phyloP scores from a whole-genome alignment of 2,329 filamentous ascomycete genomes.

The Emergomyces orientalis region DNA sequence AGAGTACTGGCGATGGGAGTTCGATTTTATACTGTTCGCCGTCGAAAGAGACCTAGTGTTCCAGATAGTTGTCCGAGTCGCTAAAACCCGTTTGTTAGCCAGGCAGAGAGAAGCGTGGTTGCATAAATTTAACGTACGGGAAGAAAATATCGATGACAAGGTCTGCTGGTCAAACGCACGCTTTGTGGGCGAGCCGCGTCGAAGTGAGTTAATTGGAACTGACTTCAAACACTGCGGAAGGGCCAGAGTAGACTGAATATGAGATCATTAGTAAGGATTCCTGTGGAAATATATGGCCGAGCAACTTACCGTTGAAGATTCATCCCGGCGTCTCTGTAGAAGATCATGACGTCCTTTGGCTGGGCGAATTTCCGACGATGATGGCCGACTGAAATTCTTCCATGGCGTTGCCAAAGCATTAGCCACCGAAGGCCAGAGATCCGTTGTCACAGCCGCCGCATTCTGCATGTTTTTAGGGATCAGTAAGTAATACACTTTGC shows the following conservation, averaged over 20 bases:
- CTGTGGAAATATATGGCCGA: not conserved
- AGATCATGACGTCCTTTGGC: constrained; percentile 3
- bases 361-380: constrained; percentile 10
- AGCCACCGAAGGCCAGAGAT: constrained; percentile 38
- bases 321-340: not conserved
- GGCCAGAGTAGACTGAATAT: constrained; percentile 7
- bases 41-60: not conserved
- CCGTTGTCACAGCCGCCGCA: constrained; percentile 34
- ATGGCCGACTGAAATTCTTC: constrained; percentile 24
- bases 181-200: constrained; percentile 10
- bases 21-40: not conserved
- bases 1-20: constrained; percentile 25
- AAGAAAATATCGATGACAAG: not conserved
- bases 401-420: constrained; percentile 30
- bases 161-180: not conserved
- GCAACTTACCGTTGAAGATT: constrained; percentile 19
- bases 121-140: constrained; percentile 7
- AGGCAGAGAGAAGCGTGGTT: not conserved
- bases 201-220: constrained; percentile 21
- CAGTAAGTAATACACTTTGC: not conserved
- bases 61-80: constrained; percentile 1
- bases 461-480: constrained; percentile 28
- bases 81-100: not conserved
- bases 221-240: constrained; percentile 24
- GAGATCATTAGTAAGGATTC: not conserved